Evolutionary conservation across 2,329 filamentous ascomycete species (phyloP).

Genomic region (Seiridium cupressi): DNA sequence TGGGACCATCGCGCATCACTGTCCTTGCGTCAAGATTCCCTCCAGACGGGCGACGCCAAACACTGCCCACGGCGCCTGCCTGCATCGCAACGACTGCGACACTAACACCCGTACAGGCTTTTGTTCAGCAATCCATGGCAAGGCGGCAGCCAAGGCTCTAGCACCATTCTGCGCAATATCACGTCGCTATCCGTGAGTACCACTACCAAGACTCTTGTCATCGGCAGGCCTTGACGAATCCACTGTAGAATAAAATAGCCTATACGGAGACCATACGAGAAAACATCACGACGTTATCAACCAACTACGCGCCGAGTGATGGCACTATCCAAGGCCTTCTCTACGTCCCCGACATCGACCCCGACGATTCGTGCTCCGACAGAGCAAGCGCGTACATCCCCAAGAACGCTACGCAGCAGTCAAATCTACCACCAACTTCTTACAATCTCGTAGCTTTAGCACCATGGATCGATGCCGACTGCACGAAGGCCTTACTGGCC

Average conservation of each 20-base stretch:
- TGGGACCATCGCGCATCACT: neutral
- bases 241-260: constrained; percentile 39
- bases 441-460: constrained; percentile 79
- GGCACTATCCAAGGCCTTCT: constrained; percentile 73
- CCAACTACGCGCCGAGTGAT: constrained; percentile 59
- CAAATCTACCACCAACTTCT: constrained; percentile 66
- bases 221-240: neutral
- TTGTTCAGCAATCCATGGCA: constrained; percentile 60
- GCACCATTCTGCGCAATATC: constrained; percentile 55
- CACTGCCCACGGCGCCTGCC: no score
- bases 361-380: constrained; percentile 59
- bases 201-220: neutral
- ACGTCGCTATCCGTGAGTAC: constrained; percentile 53
- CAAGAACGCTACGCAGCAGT: constrained; percentile 68
- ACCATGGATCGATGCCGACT: constrained; percentile 77
- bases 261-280: constrained; percentile 49
- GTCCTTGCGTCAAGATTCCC: no score
- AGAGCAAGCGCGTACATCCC: constrained; percentile 67
- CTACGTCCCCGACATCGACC: constrained; percentile 73
- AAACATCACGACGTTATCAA: constrained; percentile 76
- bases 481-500: constrained; percentile 70
- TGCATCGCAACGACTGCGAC: neutral
- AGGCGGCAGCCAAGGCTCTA: constrained; percentile 47
- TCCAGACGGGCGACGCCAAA: no score
- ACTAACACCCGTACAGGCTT: constrained; percentile 39